Base-by-base conservation (phyloP, 2,329 filamentous ascomycete species). In the Aspergillus sp. region DNA sequence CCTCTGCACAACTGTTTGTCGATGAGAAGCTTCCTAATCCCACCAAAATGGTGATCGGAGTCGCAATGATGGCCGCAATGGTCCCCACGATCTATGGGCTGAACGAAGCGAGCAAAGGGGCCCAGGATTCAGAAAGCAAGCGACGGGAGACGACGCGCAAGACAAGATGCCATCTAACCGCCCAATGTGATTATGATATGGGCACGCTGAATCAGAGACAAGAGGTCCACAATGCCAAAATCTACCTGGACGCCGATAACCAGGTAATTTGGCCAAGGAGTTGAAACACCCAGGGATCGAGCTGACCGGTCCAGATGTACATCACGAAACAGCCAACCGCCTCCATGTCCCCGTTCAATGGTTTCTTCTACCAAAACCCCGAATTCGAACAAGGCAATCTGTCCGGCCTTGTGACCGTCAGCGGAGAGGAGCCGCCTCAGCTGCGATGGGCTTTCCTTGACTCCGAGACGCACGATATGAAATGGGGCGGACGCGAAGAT, bases 51-150 rank as follows among this genome's bases (percentile, higher is more conserved):
- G 49, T 52, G 2, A 36, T 55, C 11, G 53, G 53, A 23, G 45
- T 55, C 17, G 45, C 47, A 2, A 49, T 55, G 53, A 52, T 55
- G 45, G 31, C 53, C 21, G 53, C 53, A 21, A 55, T 55, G 49
- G 32, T 52, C 45, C 53, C 53, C 13, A 55, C 53, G 1, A 43
- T 52, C 36, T 41, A 48, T 17, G 53, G 53, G 11, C n/a, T 55
- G 31, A 55, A 52, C 32, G 53, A 55, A 19, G 53, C 53, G 4
- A 45, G 42, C 29, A 42, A 48, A 20, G 49, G 53, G 7, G 47
- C 48, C 5, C 49, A 43, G 17, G 45, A 55, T 9, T 47, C 36
- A 7, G 53, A 55, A 21, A 40, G 47, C 2, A 43, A 47, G 32
- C 45, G 53, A 16, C 45, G 29, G 2, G 47, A 52, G 9, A 46